Percentiles rank a stretch among this genome's conserved stretches.
phyloP scores from a whole-genome alignment of 495 filamentous ascomycete genomes.

The Aspergillus ostianus region DNA sequence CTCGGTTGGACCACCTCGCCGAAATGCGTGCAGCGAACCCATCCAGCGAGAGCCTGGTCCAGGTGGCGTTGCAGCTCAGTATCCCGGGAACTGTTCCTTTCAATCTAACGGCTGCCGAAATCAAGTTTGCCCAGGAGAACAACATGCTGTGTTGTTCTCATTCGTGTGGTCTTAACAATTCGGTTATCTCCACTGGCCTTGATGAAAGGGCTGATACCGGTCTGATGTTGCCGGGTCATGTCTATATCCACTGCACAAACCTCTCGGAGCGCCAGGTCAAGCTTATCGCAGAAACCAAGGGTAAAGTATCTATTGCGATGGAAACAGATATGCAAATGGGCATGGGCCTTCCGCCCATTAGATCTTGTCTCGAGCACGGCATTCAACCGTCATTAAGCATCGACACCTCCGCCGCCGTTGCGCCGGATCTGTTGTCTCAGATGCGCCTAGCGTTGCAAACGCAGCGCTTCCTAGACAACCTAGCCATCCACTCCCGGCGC shows the following conservation, averaged over 20 bases:
- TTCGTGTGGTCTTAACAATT: not conserved
- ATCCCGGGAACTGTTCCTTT: not conserved
- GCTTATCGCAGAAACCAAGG: not conserved
- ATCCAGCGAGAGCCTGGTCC: not conserved
- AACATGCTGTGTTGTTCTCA: not conserved
- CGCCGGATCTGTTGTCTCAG: not conserved
- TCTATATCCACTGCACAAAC: not conserved
- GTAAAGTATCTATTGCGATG: not conserved
- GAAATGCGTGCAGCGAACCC: not conserved
- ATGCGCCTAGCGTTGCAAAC: not conserved
- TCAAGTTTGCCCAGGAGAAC: not conserved
- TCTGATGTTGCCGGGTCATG: not conserved
- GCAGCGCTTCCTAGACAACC: not conserved
- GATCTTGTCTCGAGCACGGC: not conserved
- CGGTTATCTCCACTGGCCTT: not conserved
- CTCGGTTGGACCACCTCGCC: not conserved
- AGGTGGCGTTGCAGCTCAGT: not conserved
- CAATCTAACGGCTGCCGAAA: not conserved
- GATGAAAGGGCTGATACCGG: not conserved
- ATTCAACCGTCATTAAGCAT: not conserved
- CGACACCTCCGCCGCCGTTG: not conserved
- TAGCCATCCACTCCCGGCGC: not conserved
- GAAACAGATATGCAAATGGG: slow-evolving; percentile 2
- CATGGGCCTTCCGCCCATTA: not conserved
- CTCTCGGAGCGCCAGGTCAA: not conserved